Base-by-base conservation (phyloP, 176 grass and related monocot species). In the Urochloa ruziziensis region DNA sequence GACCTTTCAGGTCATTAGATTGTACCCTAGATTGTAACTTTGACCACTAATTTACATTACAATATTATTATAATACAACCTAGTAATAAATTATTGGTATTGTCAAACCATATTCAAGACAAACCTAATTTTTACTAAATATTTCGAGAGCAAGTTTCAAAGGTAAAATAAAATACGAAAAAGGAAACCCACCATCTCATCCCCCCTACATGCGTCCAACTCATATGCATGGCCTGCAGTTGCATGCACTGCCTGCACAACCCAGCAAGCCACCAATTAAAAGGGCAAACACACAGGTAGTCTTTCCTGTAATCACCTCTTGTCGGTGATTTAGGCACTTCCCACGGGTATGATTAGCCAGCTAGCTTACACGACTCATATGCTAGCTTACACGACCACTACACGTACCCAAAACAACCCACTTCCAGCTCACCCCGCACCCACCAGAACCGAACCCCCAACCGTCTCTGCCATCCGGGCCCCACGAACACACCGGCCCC, bases 351-450 rank as follows among this genome's bases (percentile, higher is more conserved):
- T 75, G 30, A 81, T 76, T 89, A 37, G 74, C 65, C 83, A 72
- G 83, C 64, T 23, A 84, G 23, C 37, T 25, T 40, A 8, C 10
- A n/a, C n/a, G n/a, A 40, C 5, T n/a, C n/a, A n/a, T n/a, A n/a
- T 21, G 3, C 52, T 23, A 84, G 23, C 37, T 25, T 40, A 8
- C 10, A n/a, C n/a, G n/a, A 40, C 5, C 23, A 19, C 48, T 7
- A 27, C 42, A 14, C 63, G 13, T 42, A 33, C 29, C 6, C 42
- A 28, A 73, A 89, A 53, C 42, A n/a, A 67, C 47, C 79, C 79
- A 65, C 35, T 23, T 67, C 73, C 67, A 86, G 84, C 84, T 90
- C 88, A 90, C 66, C 66, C 3, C 54, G 17, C 48, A 49, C 67
- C 75, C 80, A 44, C 75, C 66, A 6, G 10, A 76, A n/a, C 51